A percentile compares a stretch with the other conserved stretches of the same genome.
These are phyloP conservation scores for Triticum monococcum DNA, from an alignment of 176 grass and related monocot genomes.

Conservation along the genomic window DNA sequence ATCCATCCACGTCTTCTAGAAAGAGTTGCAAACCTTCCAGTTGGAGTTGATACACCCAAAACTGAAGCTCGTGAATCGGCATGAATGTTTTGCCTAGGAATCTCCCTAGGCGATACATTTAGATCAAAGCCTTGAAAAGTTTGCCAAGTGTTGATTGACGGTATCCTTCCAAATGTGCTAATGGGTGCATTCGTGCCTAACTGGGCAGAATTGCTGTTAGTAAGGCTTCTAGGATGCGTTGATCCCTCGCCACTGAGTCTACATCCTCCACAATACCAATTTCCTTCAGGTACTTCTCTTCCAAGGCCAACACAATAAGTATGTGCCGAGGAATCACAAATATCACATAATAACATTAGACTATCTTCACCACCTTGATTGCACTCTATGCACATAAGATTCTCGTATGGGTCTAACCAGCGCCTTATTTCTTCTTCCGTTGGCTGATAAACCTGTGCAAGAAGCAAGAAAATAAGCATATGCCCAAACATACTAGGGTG, in stretches of 20 bases:
- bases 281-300: slow-evolving; percentile 86
- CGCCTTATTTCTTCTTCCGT: slow-evolving; percentile 91
- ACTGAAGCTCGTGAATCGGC: slow-evolving; percentile 37
- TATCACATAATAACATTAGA: slow-evolving; percentile 97
- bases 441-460: slow-evolving; percentile 83
- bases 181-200: slow-evolving; percentile 24
- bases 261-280: slow-evolving; percentile 94
- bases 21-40: slow-evolving; percentile 42
- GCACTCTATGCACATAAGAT: slow-evolving; percentile 93
- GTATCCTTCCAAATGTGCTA: slow-evolving; percentile 23
- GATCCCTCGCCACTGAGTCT: slow-evolving; percentile 51
- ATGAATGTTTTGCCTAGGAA: slow-evolving; percentile 38
- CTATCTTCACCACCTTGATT: slow-evolving; percentile 85
- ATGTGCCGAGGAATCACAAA: slow-evolving; percentile 95
- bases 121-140: slow-evolving; percentile 66
- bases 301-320: slow-evolving; percentile 95
- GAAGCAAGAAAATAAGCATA: slow-evolving; percentile 20
- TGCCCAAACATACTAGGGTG: neutral
- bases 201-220: slow-evolving; percentile 15
- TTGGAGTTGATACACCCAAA: slow-evolving; percentile 48
- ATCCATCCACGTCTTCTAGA: slow-evolving; percentile 46
- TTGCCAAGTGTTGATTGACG: slow-evolving; percentile 13
- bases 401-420: slow-evolving; percentile 88
- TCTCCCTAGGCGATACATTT: slow-evolving; percentile 71
- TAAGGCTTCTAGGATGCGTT: slow-evolving; percentile 18